These are phyloP conservation scores for Bipolaris victoriae DNA, from an alignment of 2,329 filamentous ascomycete genomes.

Conservation along the genomic window DNA sequence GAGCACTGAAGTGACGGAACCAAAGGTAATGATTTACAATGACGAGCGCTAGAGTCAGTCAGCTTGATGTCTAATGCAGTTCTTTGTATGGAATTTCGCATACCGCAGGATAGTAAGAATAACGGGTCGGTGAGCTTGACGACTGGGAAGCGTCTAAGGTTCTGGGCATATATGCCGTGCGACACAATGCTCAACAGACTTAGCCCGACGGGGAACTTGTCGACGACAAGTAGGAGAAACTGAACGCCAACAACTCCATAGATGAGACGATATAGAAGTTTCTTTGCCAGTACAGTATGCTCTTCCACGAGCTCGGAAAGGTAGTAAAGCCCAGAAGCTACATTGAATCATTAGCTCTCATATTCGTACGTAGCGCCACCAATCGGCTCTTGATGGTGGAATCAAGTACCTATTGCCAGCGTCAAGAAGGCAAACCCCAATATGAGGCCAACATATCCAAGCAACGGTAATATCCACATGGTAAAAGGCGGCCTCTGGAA, in stretches of 20 bases:
- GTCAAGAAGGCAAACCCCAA: slow-evolving; percentile 94
- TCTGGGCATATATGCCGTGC: slow-evolving; percentile 86
- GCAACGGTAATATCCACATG: slow-evolving; percentile 95
- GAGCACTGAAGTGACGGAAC: slow-evolving; percentile 87
- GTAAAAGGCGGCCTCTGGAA: slow-evolving; percentile 31
- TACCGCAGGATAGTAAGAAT: slow-evolving; percentile 83
- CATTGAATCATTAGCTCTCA: slow-evolving; percentile 4
- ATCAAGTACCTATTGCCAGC: slow-evolving; percentile 76
- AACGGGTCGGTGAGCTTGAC: slow-evolving; percentile 88
- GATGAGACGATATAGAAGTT: slow-evolving; percentile 82
- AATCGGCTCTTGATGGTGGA: neutral
- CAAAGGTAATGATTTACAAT: slow-evolving; percentile 91
- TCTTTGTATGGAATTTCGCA: slow-evolving; percentile 28
- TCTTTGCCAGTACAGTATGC: slow-evolving; percentile 91
- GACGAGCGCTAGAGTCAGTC: slow-evolving; percentile 68
- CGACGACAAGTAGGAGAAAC: slow-evolving; percentile 74
- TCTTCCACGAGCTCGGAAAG: slow-evolving; percentile 98
- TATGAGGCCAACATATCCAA: slow-evolving; percentile 86
- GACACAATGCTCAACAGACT: slow-evolving; percentile 77
- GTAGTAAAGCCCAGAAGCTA: slow-evolving; percentile 97
- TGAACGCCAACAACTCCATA: slow-evolving; percentile 80
- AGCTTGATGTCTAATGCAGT: slow-evolving; percentile 1
- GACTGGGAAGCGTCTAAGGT: slow-evolving; percentile 75
- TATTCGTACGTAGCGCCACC: neutral
- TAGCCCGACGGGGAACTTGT: slow-evolving; percentile 81